These are phyloP conservation scores for Apocynum venetum DNA, from an alignment of 257 asterid species.

Conservation along the genomic window DNA sequence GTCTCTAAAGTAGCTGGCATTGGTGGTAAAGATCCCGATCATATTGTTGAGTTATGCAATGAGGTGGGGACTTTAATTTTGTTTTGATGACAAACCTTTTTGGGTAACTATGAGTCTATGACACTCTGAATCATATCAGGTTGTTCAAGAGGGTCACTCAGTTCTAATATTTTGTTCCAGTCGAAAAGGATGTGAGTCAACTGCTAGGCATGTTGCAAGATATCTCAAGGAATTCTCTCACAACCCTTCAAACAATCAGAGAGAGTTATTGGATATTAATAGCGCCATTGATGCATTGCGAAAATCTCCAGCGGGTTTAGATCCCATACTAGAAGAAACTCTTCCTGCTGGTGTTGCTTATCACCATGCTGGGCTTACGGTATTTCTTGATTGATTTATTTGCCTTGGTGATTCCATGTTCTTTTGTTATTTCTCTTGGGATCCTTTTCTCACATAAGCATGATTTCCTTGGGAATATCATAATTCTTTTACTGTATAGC, in stretches of 20 bases:
- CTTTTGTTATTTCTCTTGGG: not conserved
- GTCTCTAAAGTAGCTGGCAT: constrained; percentile 66
- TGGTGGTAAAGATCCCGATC: constrained; percentile 97
- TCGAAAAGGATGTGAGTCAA: constrained; percentile 96
- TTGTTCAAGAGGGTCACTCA: constrained; percentile 98
- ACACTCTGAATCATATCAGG: constrained; percentile 40
- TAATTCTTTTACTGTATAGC: constrained; percentile 40
- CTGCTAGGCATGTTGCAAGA: constrained; percentile 88
- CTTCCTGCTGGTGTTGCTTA: constrained; percentile 96
- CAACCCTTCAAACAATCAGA: constrained; percentile 42
- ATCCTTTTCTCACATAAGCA: not conserved
- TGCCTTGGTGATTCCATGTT: not conserved
- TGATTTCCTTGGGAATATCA: constrained; percentile 10
- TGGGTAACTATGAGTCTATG: constrained; percentile 20
- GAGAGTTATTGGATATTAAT: constrained; percentile 52
- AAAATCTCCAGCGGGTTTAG: constrained; percentile 95
- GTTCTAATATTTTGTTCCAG: constrained; percentile 95
- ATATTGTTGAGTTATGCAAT: constrained; percentile 86
- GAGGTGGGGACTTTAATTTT: constrained; percentile 53
- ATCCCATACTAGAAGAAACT: constrained; percentile 84
- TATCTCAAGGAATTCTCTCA: constrained; percentile 56
- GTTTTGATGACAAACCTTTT: constrained; percentile 12
- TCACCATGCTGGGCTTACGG: constrained; percentile 99
- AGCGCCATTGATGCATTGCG: constrained; percentile 76
- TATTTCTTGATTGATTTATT: constrained; percentile 21